phyloP scores from a whole-genome alignment of 257 asterid genomes.

The Salvia hispanica region DNA sequence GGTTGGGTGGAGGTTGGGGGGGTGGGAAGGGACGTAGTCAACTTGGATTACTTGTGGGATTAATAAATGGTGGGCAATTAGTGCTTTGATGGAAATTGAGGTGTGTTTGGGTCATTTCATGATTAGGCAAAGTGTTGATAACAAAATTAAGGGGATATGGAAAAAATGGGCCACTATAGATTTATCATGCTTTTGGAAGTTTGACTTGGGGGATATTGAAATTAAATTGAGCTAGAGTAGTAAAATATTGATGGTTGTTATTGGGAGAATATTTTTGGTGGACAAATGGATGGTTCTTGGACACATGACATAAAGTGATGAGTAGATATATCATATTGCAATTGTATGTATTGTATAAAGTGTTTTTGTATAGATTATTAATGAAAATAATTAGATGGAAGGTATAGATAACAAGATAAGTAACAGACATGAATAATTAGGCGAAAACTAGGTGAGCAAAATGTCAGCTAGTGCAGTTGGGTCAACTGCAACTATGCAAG shows the following conservation, averaged over 20 bases:
- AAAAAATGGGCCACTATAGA: conserved; percentile 22
- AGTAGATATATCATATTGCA: background rate
- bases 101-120: conserved; percentile 28
- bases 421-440: background rate
- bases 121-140: conserved; percentile 30
- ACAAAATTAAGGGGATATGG: conserved; percentile 16
- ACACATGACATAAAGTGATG: conserved; percentile 15
- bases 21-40: conserved; percentile 40
- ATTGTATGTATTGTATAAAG: background rate
- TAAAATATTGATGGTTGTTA: conserved; percentile 29
- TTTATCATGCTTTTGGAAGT: conserved; percentile 24
- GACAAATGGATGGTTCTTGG: conserved; percentile 25
- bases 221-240: background rate
- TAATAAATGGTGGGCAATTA: conserved; percentile 24
- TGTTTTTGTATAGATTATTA: too few relatives aligned
- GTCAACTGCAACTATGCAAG: conserved; percentile 39
- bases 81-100: conserved; percentile 18
- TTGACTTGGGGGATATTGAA: conserved; percentile 28
- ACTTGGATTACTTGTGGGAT: conserved; percentile 34
- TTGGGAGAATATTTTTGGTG: conserved; percentile 22
- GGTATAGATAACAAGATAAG: background rate
- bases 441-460: conserved; percentile 30
- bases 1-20: conserved; percentile 46
- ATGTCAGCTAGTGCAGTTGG: conserved; percentile 40
- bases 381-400: background rate